Conservation (phyloP, 176 grass and related monocot genomes). For the Tillandsia leiboldiana region DNA sequence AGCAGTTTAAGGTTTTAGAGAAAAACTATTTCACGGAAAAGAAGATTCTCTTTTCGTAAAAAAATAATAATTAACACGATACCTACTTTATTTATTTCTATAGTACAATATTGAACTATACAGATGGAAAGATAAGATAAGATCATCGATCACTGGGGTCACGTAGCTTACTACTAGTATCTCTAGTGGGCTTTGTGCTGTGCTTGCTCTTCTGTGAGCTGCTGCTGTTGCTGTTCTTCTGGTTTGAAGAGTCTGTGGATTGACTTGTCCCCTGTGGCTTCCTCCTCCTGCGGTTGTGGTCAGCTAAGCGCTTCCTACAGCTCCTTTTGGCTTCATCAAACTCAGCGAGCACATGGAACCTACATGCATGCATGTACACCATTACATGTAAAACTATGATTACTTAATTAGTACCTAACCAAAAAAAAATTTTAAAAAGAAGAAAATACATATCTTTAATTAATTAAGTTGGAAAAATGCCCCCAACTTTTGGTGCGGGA, state of each 20-base stretch:
- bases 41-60: too few species aligned
- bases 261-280: slow-evolving; percentile 25
- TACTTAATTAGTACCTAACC: not conserved
- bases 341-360: slow-evolving; percentile 65
- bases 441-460: too few species aligned
- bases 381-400: not conserved
- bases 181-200: not conserved
- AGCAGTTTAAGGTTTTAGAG: too few species aligned
- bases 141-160: not conserved
- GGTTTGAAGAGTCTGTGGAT: not conserved
- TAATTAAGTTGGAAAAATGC: too few species aligned
- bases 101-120: not conserved
- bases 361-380: not conserved
- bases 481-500: too few species aligned
- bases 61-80: too few species aligned
- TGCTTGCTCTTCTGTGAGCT: slow-evolving; percentile 9
- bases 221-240: not conserved
- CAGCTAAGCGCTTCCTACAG: slow-evolving; percentile 64
- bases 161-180: slow-evolving; percentile 2
- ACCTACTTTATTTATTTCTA: too few species aligned
- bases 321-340: slow-evolving; percentile 70
- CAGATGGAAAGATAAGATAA: not conserved
- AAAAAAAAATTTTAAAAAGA: not conserved
- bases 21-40: too few species aligned
- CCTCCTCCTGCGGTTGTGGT: slow-evolving; percentile 79